These are phyloP conservation scores for Pythium biforme DNA, from an alignment of 352 stramenopile genomes.

Conservation along the genomic window DNA sequence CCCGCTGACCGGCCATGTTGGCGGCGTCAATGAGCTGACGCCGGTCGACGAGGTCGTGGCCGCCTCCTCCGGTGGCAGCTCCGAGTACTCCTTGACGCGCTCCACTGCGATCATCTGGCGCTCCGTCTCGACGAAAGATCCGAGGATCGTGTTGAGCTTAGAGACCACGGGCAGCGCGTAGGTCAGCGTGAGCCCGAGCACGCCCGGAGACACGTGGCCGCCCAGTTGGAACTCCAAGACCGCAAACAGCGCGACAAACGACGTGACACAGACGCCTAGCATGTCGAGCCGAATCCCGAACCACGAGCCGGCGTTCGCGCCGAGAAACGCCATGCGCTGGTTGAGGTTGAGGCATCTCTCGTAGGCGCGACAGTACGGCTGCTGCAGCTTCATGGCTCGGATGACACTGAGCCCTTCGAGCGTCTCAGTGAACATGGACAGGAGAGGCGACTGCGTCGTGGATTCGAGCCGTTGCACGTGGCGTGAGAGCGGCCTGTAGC, in stretches of 20 bases:
- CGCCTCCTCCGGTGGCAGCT: constrained; percentile 55
- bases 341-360: constrained; percentile 49
- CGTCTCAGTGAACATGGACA: constrained; percentile 73
- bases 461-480: constrained; percentile 71
- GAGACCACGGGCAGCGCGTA: constrained; percentile 88
- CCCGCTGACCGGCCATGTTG: constrained; percentile 45
- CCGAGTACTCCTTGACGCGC: constrained; percentile 81
- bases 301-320: constrained; percentile 74
- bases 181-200: constrained; percentile 88
- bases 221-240: constrained; percentile 66
- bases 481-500: constrained; percentile 71
- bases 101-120: constrained; percentile 92
- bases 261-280: constrained; percentile 78
- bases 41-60: neutral
- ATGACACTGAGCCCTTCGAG: constrained; percentile 71
- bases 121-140: constrained; percentile 87
- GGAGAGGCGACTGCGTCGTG: constrained; percentile 70
- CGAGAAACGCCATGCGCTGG: constrained; percentile 77
- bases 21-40: constrained; percentile 15
- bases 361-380: constrained; percentile 43
- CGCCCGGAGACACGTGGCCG: constrained; percentile 55
- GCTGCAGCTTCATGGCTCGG: constrained; percentile 47
- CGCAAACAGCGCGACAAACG: constrained; percentile 77
- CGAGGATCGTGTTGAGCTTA: constrained; percentile 85
- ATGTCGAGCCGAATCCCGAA: constrained; percentile 85